Base-by-base conservation (phyloP, 2,329 filamentous ascomycete genomes). In the Bipolaris oryzae region DNA sequence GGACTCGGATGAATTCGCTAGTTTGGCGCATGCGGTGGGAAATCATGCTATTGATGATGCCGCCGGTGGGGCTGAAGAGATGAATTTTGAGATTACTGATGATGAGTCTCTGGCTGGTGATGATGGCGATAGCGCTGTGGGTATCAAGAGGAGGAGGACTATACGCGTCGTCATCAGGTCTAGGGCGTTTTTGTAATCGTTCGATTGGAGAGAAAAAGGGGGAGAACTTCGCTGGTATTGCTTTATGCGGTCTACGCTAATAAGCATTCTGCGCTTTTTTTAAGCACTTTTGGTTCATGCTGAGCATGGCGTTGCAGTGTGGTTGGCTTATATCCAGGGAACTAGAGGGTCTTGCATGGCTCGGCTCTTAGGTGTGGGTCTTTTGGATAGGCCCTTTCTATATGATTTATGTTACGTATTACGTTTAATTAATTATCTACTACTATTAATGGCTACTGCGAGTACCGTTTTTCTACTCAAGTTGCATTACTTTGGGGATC, bases 81-180 rank as follows among this genome's bases (percentile, higher is more conserved):
- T 68, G 31, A 58, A 68, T 13, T 50, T 66, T 34, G 66, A 68
- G 35, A 57, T 68, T 28, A 62, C 66, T 20, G 68, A 69, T 48
- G 41, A 55, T 18, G 61, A 65, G 28, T 59, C 55, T 38, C 57
- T 64, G 37, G 50, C 28, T 31, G 63, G 63, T n/a, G 60, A 60
- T 38, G 55, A 61, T 28, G 60, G 52, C 11, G 58, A 54, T 39
- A 58, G 50, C 11, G 57, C 52, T 18, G 60, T 53, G 5, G 69
- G 64, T 15, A 18, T 73, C 4, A 70, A 64, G 56, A 56, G 72
- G 56, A 71, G 64, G 53, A 58, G 67, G 50, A 73, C 70, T 53
- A 67, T 74, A 35, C 58, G 70, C 48, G 64, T 73, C 37, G 57
- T 74, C 48, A 74, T 74, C n/a, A 41, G 71, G 63, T 72, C 68